Percentiles rank a stretch among this genome's conserved stretches.
phyloP scores from a whole-genome alignment of 139 green algal genomes.

The Closterium sp. region DNA sequence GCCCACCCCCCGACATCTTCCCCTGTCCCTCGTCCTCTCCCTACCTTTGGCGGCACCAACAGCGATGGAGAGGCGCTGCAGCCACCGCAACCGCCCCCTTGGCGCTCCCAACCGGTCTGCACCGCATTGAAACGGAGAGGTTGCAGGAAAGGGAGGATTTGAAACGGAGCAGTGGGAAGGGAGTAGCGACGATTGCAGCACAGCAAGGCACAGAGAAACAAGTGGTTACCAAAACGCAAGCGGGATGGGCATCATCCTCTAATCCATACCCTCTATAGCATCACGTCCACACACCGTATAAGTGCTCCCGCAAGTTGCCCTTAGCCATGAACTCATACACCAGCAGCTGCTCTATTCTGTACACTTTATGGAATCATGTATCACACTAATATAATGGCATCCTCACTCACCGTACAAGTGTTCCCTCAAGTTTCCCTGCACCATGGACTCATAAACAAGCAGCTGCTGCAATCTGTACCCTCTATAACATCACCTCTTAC shows the following conservation, averaged over 20 bases:
- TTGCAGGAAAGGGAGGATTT: too few species aligned
- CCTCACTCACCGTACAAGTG: constrained; percentile 25
- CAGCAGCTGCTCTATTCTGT: constrained; percentile 18
- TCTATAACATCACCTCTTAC: neutral
- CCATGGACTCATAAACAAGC: constrained; percentile 35
- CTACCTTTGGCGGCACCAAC: neutral
- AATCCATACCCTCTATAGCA: neutral
- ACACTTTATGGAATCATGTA: constrained; percentile 1
- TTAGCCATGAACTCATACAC: too few species aligned
- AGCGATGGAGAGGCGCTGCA: neutral
- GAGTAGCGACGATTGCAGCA: neutral
- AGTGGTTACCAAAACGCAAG: too few species aligned
- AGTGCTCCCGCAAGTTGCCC: constrained; percentile 20
- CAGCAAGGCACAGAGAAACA: neutral
- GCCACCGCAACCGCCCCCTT: neutral
- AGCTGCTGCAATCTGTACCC: constrained; percentile 3
- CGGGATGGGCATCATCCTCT: neutral
- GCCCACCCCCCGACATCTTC: too few species aligned
- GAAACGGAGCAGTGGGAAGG: neutral
- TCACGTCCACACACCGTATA: neutral
- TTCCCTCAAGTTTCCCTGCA: constrained; percentile 9
- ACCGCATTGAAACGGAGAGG: neutral
- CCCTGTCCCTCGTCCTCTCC: neutral
- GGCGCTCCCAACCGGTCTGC: neutral
- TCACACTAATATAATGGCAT: too few species aligned